Percentiles rank a stretch among this genome's conserved stretches.
Conservation (phyloP, 768 basidiomycete genomes). For the Boletus subparvulus region DNA sequence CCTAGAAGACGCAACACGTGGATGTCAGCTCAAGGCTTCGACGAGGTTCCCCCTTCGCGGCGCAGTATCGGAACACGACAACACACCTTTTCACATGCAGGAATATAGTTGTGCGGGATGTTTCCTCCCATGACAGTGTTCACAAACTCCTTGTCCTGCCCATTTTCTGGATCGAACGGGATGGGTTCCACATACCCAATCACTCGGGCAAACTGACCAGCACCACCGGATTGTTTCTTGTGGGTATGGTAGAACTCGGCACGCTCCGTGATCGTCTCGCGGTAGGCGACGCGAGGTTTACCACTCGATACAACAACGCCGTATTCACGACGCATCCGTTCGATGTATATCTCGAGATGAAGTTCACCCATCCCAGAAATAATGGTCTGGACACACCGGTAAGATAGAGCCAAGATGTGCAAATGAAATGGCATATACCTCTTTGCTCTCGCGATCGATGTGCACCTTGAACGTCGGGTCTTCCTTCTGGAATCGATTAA, state of each 20-base stretch:
- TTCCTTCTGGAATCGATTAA: constrained; percentile 97
- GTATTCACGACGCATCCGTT: constrained; percentile 98
- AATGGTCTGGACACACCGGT: constrained; percentile 66
- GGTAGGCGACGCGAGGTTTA: constrained; percentile 94
- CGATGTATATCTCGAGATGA: constrained; percentile 98
- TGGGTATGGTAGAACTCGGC: constrained; percentile 89
- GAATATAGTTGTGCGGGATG: constrained; percentile 89
- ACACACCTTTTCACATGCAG: constrained; percentile 87
- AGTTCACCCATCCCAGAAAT: constrained; percentile 99
- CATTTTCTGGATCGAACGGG: constrained; percentile 67
- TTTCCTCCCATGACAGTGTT: constrained; percentile 89
- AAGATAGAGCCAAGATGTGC: background rate
- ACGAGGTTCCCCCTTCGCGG: background rate
- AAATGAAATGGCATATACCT: constrained; percentile 47
- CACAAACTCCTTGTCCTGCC: constrained; percentile 83
- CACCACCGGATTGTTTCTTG: constrained; percentile 98
- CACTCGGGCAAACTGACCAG: constrained; percentile 95
- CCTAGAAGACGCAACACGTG: constrained; percentile 44
- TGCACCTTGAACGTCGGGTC: constrained; percentile 99
- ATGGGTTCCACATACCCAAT: constrained; percentile 91
- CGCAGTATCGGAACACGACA: background rate
- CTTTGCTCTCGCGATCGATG: constrained; percentile 90
- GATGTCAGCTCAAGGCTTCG: background rate
- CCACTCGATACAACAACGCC: constrained; percentile 91
- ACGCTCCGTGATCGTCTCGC: constrained; percentile 86